Evolutionary conservation across 1,139 yeast species (phyloP), one percentile per base, ranked within the genome.

Genomic region (Pichia sp.): DNA sequence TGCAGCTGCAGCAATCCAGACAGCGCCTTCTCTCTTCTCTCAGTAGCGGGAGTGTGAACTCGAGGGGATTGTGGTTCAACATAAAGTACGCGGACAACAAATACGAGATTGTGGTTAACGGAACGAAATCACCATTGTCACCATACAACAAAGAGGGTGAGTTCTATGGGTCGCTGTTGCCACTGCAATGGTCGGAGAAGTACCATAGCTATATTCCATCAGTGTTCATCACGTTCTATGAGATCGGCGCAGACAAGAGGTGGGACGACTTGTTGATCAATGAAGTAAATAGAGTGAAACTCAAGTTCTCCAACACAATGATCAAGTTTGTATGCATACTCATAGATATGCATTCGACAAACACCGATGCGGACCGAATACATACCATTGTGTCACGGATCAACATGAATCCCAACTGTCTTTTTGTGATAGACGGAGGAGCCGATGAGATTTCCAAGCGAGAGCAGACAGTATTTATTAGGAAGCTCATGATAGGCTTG

Each of bases 141-240:
- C 82, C 83, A 1, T 66, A 71, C 50, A 72, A 72, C 52, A 67
- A 68, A 3, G 41, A 51, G 8, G 70, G 78, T 0, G 62, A 63
- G 5, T 62, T 72, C 52, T 72, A 69, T 52, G 79, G 80, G 0
- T 75, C 77, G 30, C 63, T 79, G 1, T 60, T 80, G 30, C 70
- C 77, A 0, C 59, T 62, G 0, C 69, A 74, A 30, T 82, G 86
- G 87, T 57, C 80, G 10, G 72, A 73, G 42, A 81, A 80, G 62
- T 79, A 81, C 61, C 67, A 70, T 41, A 69, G 72, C 19, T 55
- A 69, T 5, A 51, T 71, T 26, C 85, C 86, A 0, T 61, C 76
- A 1, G 72, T 77, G 0, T 72, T 75, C 50, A 66, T 79, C 4
- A 65, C 76, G 1, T 70, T 79, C 45, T 75, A 76, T 61, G 72